Evolutionary conservation across 2,329 filamentous ascomycete species (phyloP), one percentile per base, ranked within the genome.

Genomic region (Diaporthe sp.): DNA sequence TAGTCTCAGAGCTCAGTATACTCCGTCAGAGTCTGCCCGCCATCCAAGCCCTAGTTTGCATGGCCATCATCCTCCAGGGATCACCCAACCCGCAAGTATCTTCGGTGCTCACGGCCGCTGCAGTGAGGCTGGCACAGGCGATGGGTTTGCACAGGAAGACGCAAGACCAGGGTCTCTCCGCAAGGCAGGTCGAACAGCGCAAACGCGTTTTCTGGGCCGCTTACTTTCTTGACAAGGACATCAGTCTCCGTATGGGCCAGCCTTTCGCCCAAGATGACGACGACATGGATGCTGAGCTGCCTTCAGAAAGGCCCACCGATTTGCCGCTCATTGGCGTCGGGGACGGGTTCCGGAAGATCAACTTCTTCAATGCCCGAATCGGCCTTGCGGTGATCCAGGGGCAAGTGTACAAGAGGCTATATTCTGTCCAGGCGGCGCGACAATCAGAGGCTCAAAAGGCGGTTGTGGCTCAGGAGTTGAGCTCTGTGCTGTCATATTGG

Each of bases 151-250:
- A 81, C 38, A 72, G 78, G 45, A 58, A 64, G 28, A 60, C 47
- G n/a, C 72, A 77, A 54, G 71, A 75, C 45, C 58, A 58, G 52
- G 71, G 25, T 33, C 28, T 79, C 35, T 66, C 50, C 9, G 68
- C 33, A 28, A 45, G 72, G 25, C 57, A 68, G 25, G 33, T 47
- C 13, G 71, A 73, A n/a, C 71, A 73, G 30, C 60, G 83, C 28
- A 84, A 82, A 77, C 80, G 82, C 17, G 83, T 85, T 22, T 85
- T 85, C 75, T 85, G 84, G 84, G 83, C 84, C 71, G 83, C 81
- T 4, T 85, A 85, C 61, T 80, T 82, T 77, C 76, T 85, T 33
- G 84, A 85, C 77, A 85, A 84, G 77, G 83, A 85, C 69, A 77
- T 85, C 35, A 83, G 82, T 75, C 77, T 85, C 13, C 80, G 81